Base-by-base conservation (phyloP, 2,329 filamentous ascomycete species). In the Tolypocladium ovalisporum region DNA sequence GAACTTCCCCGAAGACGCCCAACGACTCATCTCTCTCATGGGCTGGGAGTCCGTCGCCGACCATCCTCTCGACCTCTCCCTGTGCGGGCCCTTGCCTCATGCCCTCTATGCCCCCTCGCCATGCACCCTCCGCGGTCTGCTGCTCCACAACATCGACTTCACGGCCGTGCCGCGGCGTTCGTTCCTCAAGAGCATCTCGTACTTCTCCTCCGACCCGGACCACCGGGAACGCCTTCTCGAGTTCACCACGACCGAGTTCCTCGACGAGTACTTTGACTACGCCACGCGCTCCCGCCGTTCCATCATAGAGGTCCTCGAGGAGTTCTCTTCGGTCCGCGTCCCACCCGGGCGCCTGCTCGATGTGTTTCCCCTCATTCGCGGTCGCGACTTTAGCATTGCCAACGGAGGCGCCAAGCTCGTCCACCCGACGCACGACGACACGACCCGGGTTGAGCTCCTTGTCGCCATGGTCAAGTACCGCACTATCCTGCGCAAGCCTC, bases 201-300 rank as follows among this genome's bases (percentile, higher is more conserved):
- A 90, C 68, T 91, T 91, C 66, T 88, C 90, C 2, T 73, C 76
- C 0, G 82, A 95, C 64, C 69, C 76, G 2, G 84, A 85, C 65
- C 93, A 99, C 66, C 85, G 84, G 64, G 88, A 94, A 60, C 84
- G 93, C 2, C 81, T 99, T 0, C 72, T 87, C 10, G 94, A 99
- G 67, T 94, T 99, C 65, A 86, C 85, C 1, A 82, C 88, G 64
- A 84, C 90, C 0, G 81, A 88, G 52, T 89, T 87, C 64, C 83
- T 93, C 7, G 91, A 97, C 64, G 94, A 99, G 64, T 86, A 96
- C 57, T 97, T 90, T 74, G 93, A 99, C 73, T 99, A 99, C 68
- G 94, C 94, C 1, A 92, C 92, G 0, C 85, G 94, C 10, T 89
- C 93, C 0, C 86, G 91, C 37, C 86, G 94, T 37, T 95, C 89